A percentile compares a stretch with the other conserved stretches of the same genome.
Conservation (phyloP, 768 basidiomycete species). For the Sutorius australiensis region DNA sequence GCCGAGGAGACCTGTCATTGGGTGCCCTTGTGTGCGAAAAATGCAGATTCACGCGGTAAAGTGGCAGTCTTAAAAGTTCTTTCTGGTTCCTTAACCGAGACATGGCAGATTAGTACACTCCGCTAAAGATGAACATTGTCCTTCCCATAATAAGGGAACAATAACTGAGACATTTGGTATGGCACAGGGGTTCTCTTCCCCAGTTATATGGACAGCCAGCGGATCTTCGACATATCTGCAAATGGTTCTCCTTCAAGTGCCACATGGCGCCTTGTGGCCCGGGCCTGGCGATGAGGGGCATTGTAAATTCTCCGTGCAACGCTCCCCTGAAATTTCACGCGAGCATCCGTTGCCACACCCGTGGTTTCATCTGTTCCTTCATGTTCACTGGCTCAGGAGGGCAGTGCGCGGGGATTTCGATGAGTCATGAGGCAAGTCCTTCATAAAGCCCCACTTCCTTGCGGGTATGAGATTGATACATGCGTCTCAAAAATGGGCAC, state of each 20-base stretch:
- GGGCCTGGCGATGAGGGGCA: conserved; percentile 6
- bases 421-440: conserved; percentile 10
- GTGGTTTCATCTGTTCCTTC: conserved; percentile 18
- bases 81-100: conserved; percentile 20
- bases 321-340: conserved; percentile 15
- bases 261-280: conserved; percentile 15
- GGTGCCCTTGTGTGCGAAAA: conserved; percentile 7
- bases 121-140: conserved; percentile 24
- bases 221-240: conserved; percentile 18
- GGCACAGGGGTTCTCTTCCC: background rate
- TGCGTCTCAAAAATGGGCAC: conserved; percentile 13
- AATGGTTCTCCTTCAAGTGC: conserved; percentile 14
- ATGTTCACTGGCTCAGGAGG: conserved; percentile 11
- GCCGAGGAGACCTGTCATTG: conserved; percentile 5
- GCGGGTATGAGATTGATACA: conserved; percentile 23
- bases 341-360: conserved; percentile 17
- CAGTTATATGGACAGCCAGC: conserved; percentile 3
- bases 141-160: conserved; percentile 33
- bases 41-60: conserved; percentile 23
- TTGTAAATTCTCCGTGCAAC: conserved; percentile 11
- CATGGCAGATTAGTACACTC: conserved; percentile 17
- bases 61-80: conserved; percentile 8
- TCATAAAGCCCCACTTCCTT: conserved; percentile 16
- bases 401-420: conserved; percentile 10
- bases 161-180: conserved; percentile 20